A percentile compares a stretch with the other conserved stretches of the same genome.
phyloP scores from a whole-genome alignment of 2,329 filamentous ascomycete species.

The Atkinsonella texensis region DNA sequence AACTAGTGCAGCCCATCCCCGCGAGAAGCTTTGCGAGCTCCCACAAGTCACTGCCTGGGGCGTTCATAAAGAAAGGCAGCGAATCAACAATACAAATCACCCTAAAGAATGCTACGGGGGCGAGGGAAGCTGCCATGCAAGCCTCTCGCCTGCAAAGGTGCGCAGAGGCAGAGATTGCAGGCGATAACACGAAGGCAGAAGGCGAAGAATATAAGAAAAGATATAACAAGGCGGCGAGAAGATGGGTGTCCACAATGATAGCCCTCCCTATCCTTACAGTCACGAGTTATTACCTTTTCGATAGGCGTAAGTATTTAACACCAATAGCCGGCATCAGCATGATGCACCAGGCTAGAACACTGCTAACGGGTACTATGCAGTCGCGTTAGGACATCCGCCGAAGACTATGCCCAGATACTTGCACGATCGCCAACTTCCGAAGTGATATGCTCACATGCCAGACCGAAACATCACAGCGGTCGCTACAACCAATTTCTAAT shows the following conservation, averaged over 20 bases:
- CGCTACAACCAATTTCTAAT: too few relatives aligned
- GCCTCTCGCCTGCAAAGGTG: constrained; percentile 12
- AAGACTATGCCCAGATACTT: neutral
- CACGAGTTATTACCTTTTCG: constrained; percentile 42
- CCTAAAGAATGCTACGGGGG: constrained; percentile 9
- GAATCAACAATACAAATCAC: neutral
- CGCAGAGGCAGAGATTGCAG: constrained; percentile 9
- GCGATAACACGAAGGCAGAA: constrained; percentile 10
- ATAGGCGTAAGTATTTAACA: constrained; percentile 29
- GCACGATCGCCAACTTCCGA: neutral
- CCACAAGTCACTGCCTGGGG: too few relatives aligned
- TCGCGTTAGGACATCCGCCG: constrained; percentile 1
- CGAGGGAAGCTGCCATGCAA: constrained; percentile 12
- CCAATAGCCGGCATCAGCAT: neutral
- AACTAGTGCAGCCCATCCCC: neutral
- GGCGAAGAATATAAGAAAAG: constrained; percentile 27
- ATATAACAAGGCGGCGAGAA: constrained; percentile 32
- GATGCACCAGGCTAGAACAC: neutral
- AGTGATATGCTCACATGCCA: neutral
- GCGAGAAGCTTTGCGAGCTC: neutral
- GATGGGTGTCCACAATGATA: constrained; percentile 35
- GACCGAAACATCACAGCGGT: too few relatives aligned
- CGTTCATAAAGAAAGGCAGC: neutral
- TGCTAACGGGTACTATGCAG: neutral
- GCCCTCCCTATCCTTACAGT: constrained; percentile 42